phyloP scores from a whole-genome alignment of 768 basidiomycete genomes.

The Naematelia aurantialba region DNA sequence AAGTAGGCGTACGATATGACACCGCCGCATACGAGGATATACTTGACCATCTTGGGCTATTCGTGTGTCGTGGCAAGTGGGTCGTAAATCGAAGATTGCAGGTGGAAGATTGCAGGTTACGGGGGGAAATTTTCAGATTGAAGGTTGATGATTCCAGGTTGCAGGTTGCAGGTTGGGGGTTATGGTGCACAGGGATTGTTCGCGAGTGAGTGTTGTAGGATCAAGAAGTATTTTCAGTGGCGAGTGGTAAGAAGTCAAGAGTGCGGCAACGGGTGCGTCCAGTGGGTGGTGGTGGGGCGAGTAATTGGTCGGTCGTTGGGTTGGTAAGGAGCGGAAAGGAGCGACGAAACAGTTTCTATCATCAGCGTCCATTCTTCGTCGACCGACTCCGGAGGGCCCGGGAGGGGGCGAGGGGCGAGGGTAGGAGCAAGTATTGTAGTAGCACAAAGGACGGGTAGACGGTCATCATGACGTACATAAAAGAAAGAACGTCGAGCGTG shows the following conservation, averaged over 20 bases:
- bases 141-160: neutral
- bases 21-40: slow-evolving; percentile 92
- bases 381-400: neutral
- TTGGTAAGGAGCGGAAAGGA: neutral
- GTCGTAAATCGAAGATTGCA: neutral
- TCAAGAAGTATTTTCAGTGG: neutral
- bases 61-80: neutral
- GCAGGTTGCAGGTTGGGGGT: neutral
- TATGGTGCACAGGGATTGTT: neutral
- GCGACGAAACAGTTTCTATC: neutral
- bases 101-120: neutral
- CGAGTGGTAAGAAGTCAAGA: neutral
- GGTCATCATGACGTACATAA: no score
- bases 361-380: neutral
- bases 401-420: neutral
- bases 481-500: no score
- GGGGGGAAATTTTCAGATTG: neutral
- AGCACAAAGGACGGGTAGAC: no score
- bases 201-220: neutral
- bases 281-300: no score
- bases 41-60: slow-evolving; percentile 73
- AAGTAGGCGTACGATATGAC: slow-evolving; percentile 63
- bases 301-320: neutral
- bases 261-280: no score
- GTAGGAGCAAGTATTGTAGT: no score